Base-by-base conservation (phyloP, 768 basidiomycete species). In the Lactarius trivialis region DNA sequence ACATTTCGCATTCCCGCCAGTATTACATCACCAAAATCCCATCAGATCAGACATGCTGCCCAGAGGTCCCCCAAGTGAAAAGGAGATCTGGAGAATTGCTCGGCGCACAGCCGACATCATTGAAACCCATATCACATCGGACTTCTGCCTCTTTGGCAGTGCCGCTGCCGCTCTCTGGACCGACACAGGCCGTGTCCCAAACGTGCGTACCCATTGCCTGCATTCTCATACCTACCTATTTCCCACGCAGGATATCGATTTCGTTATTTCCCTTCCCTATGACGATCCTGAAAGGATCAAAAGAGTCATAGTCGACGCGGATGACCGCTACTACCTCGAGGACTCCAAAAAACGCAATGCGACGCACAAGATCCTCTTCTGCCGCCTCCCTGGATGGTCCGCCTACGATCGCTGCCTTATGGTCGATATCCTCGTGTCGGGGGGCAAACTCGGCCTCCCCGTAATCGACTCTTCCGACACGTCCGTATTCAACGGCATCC, bases 361-460 rank as follows among this genome's bases (percentile, higher is more conserved):
- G 26, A 39, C 24, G 1, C 3, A 58, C 36, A 26, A 32, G 1
- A 48, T 37, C 14, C 43, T 63, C 3, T 37, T 36, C 12, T 63
- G 61, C 51, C 56, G 56, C 28, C 61, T 63, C n/a, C 61, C 61
- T 7, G 61, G 61, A 0, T 58, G 51, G 51, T 1, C 0, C 0
- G 19, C 26, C 6, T 5, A 54, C 1, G 4, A 21, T 1, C 56
- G 60, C 36, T 3, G 33, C 8, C 43, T 65, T 8, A 65, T 62
- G 7, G 43, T 65, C 6, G 64, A 65, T 17, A 62, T 65, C 21
- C 55, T 65, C 4, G 41, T 62, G 41, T 50, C 64, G 5, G n/a
- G n/a, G n/a, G n/a, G n/a, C 55, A 33, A 5, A 39, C 19, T 65
- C 41, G 3, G 14, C 2, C 30, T 65, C 8, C 60, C 64, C 9